Conservation (phyloP, 2,329 filamentous ascomycete genomes). For the Trichoderma atroviride region DNA sequence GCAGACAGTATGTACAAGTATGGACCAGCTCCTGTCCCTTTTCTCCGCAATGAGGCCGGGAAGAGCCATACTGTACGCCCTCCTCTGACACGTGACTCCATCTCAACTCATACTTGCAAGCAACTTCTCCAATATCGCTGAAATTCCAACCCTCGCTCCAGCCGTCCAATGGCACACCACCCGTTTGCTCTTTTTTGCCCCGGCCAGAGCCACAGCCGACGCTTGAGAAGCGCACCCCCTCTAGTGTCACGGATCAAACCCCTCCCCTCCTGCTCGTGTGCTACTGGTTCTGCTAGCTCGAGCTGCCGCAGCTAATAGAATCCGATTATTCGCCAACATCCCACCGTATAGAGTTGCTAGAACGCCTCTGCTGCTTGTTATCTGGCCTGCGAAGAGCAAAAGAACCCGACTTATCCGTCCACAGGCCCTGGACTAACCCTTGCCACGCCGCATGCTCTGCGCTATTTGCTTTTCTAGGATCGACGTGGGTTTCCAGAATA, state of each 20-base stretch:
- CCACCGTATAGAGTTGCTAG: constrained; percentile 20
- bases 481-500: constrained; percentile 14
- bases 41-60: constrained; percentile 11
- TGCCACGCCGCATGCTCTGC: background rate
- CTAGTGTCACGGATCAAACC: background rate
- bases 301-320: background rate
- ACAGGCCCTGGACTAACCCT: background rate
- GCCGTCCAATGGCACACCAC: background rate
- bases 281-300: background rate
- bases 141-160: background rate
- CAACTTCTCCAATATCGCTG: background rate
- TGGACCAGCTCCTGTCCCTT: background rate
- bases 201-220: background rate
- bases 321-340: background rate
- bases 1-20: background rate
- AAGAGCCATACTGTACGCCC: background rate
- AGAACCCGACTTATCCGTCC: constrained; percentile 25
- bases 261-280: background rate
- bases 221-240: background rate
- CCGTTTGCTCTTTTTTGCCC: background rate
- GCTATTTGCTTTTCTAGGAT: constrained; percentile 17
- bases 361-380: constrained; percentile 6
- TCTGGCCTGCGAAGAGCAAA: constrained; percentile 12
- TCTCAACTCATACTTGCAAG: background rate
- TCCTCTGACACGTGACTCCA: background rate